A percentile compares a stretch with the other conserved stretches of the same genome.
These are phyloP conservation scores for Paradendryphiella salina DNA, from an alignment of 2,329 filamentous ascomycete genomes.

Conservation along the genomic window DNA sequence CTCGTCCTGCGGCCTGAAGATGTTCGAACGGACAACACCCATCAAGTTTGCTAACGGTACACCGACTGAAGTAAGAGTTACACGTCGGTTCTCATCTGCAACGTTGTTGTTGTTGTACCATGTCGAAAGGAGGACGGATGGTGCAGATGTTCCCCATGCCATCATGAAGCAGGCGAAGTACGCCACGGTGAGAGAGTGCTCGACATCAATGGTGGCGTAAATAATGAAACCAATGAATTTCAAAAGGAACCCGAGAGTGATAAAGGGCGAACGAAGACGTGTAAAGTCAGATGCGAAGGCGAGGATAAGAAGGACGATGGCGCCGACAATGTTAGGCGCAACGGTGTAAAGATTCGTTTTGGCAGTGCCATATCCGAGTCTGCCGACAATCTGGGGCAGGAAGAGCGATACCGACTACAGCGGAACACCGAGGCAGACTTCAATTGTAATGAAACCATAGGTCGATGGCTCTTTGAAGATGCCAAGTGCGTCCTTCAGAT, in stretches of 20 bases:
- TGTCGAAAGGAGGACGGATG: slow-evolving; percentile 67
- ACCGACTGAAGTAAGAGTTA: slow-evolving; percentile 70
- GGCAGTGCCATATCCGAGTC: slow-evolving; percentile 58
- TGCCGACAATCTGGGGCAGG: slow-evolving; percentile 60
- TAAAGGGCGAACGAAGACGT: slow-evolving; percentile 72
- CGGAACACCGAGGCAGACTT: slow-evolving; percentile 63
- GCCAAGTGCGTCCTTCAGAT: slow-evolving; percentile 55
- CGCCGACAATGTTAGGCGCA: slow-evolving; percentile 75
- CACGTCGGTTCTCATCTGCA: slow-evolving; percentile 72
- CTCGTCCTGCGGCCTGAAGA: slow-evolving; percentile 65
- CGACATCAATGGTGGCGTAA: slow-evolving; percentile 69
- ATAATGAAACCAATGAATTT: slow-evolving; percentile 80
- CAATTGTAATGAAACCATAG: slow-evolving; percentile 60
- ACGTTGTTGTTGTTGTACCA: slow-evolving; percentile 89
- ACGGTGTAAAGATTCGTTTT: slow-evolving; percentile 81
- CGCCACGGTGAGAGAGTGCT: slow-evolving; percentile 63
- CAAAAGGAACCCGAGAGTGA: slow-evolving; percentile 71
- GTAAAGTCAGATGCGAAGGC: slow-evolving; percentile 71
- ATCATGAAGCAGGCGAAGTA: slow-evolving; percentile 83
- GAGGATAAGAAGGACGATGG: slow-evolving; percentile 70
- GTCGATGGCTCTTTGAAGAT: slow-evolving; percentile 60
- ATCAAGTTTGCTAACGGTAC: slow-evolving; percentile 78
- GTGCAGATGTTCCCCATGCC: slow-evolving; percentile 77
- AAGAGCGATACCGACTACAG: slow-evolving; percentile 62
- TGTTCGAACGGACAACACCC: slow-evolving; percentile 70